Percentiles rank a stretch among this genome's conserved stretches.
phyloP scores from a whole-genome alignment of 2,329 filamentous ascomycete species.

The Venturiaceae sp. region DNA sequence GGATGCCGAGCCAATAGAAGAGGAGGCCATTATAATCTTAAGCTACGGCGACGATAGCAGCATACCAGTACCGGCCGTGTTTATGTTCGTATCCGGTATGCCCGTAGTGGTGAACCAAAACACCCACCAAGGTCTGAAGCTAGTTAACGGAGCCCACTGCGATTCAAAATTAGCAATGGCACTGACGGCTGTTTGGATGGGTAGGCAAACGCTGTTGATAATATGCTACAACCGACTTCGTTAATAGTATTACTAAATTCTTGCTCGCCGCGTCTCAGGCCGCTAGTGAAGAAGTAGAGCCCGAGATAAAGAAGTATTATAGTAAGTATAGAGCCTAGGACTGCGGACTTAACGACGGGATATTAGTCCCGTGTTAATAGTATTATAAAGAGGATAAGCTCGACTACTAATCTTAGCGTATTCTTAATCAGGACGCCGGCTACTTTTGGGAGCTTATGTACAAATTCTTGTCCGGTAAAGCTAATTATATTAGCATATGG shows the following conservation, averaged over 20 bases:
- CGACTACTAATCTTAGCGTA: slow-evolving; percentile 61
- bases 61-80: too few species aligned
- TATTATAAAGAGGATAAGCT: slow-evolving; percentile 33
- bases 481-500: slow-evolving; percentile 41
- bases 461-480: slow-evolving; percentile 60
- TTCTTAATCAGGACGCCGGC: slow-evolving; percentile 46
- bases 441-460: slow-evolving; percentile 66
- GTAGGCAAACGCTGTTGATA: slow-evolving; percentile 71
- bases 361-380: slow-evolving; percentile 24
- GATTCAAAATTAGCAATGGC: neutral
- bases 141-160: slow-evolving; percentile 69
- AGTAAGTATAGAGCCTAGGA: slow-evolving; percentile 71
- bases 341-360: slow-evolving; percentile 67
- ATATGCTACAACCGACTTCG: slow-evolving; percentile 67
- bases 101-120: slow-evolving; percentile 6
- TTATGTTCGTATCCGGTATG: slow-evolving; percentile 10
- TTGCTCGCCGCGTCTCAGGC: slow-evolving; percentile 56
- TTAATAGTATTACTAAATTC: slow-evolving; percentile 68
- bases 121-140: slow-evolving; percentile 26
- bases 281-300: slow-evolving; percentile 70
- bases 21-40: too few species aligned
- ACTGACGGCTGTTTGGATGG: slow-evolving; percentile 41
- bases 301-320: slow-evolving; percentile 77
- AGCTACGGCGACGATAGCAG: neutral
- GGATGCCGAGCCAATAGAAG: too few species aligned